phyloP scores from a whole-genome alignment of 768 basidiomycete genomes.

The Inosperma sp. region DNA sequence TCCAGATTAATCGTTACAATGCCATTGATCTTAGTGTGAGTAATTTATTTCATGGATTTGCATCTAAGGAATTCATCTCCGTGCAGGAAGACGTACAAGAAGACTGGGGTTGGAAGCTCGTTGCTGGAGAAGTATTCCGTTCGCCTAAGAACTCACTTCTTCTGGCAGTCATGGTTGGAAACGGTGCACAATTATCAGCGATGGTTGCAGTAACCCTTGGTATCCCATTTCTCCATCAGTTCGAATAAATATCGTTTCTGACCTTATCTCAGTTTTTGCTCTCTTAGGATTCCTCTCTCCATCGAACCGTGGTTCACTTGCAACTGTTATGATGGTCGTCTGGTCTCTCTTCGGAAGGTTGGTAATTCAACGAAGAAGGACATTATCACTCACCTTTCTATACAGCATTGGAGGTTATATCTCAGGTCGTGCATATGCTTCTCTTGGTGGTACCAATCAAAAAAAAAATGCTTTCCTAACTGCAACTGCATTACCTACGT shows the following conservation, averaged over 20 bases:
- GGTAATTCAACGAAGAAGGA: conserved; percentile 16
- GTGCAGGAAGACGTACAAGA: conserved; percentile 89
- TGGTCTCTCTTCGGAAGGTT: conserved; percentile 92
- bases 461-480: conserved; percentile 84
- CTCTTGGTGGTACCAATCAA: conserved; percentile 73
- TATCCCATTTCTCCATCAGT: conserved; percentile 25
- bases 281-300: conserved; percentile 91
- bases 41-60: conserved; percentile 3
- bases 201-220: conserved; percentile 89
- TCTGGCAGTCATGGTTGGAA: conserved; percentile 85
- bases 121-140: conserved; percentile 95
- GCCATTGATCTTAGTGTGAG: conserved; percentile 84
- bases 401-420: conserved; percentile 82
- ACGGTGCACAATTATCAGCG: conserved; percentile 77
- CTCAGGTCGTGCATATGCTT: conserved; percentile 76
- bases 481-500: conserved; percentile 86
- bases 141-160: conserved; percentile 71
- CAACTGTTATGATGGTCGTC: conserved; percentile 90
- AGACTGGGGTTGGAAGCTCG: conserved; percentile 97
- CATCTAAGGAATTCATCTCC: neutral
- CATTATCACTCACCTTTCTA: conserved; percentile 11
- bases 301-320: conserved; percentile 90
- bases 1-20: conserved; percentile 89
- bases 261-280: conserved; percentile 64
- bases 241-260: neutral